Base-by-base conservation (phyloP, 148 eudicot species). In the Spergularia bocconei region DNA sequence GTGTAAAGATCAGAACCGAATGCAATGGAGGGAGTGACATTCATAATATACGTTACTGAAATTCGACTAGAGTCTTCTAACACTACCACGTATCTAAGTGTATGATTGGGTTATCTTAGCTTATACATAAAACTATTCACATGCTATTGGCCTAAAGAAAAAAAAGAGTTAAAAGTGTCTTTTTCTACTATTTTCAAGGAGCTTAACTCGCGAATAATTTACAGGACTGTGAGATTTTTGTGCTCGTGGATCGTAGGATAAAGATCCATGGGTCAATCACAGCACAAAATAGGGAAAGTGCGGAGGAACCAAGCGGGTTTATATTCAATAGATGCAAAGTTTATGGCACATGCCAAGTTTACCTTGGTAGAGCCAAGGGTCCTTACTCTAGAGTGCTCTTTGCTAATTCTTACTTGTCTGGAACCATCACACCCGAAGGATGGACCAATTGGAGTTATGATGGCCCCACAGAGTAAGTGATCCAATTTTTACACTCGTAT, bases 221-320 rank as follows among this genome's bases (percentile, higher is more conserved):
- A 81, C 84, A 93, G 97, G 84, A 79, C 13, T 91, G 88, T 70
- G 96, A 91, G 85, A 62, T 94, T 16, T 94, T 94, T 67, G 98
- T 94, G 81, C 50, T 87, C 0, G 82, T 73, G 6, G 90, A 94
- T 51, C 65, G 81, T 52, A 87, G 93, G 79, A 15, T 63, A n/a
- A 76, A 84, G 68, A 84, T 94, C 5, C 84, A 78, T 25, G 98
- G 98, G 9, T 94, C 98, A 6, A 82, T 94, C 55, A 85, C 98
- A 76, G 98, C 97, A 19, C 91, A 91, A 0, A 69, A 81, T 16
- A 83, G 93, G 69, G 78, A 80, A 15, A 83, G 75, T 23, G 69
- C 70, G 13, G 63, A 76, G 0, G 97, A 91, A 33, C 82, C 76
- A 20, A 87, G 87, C 65, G 98, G 98, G 2, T 94, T 82, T 79